Percentiles rank a stretch among this genome's conserved stretches.
phyloP scores from a whole-genome alignment of 306 rosid genomes.

The Medicago lupulina region DNA sequence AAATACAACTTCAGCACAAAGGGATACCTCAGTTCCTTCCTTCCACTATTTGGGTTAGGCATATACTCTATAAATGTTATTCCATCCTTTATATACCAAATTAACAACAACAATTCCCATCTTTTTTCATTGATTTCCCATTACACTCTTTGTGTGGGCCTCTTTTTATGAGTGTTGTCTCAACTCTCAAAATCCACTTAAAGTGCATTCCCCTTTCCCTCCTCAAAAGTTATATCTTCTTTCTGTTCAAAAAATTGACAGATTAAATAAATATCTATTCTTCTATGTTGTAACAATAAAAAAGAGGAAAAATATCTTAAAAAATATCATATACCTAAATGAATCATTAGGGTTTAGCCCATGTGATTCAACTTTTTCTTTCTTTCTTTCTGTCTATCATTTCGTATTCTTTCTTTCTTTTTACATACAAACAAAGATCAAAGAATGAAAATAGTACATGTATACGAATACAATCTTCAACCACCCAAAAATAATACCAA shows the following conservation, averaged over 20 bases:
- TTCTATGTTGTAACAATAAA: background rate
- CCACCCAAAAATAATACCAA: conserved; percentile 36
- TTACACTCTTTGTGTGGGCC: background rate
- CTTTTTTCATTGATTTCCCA: conserved; percentile 5
- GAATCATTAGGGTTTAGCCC: conserved; percentile 43
- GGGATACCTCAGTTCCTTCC: conserved; percentile 49
- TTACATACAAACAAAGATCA: conserved; percentile 26
- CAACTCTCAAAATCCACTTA: conserved; percentile 21
- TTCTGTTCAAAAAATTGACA: background rate
- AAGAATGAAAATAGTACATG: conserved; percentile 37
- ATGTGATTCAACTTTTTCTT: background rate
- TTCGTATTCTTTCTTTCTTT: background rate
- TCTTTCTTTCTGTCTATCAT: conserved; percentile 9
- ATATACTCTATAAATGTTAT: conserved; percentile 41
- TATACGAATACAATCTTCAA: conserved; percentile 22
- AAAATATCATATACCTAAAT: background rate
- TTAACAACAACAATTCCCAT: background rate
- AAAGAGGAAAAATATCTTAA: background rate
- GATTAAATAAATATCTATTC: conserved; percentile 12
- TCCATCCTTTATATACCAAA: conserved; percentile 14
- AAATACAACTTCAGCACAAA: conserved; percentile 35
- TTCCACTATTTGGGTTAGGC: conserved; percentile 42
- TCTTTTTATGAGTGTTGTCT: conserved; percentile 1
- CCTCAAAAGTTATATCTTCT: background rate
- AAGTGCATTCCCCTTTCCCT: conserved; percentile 29